These are phyloP conservation scores for Theileria parva DNA, from an alignment of 169 alveolate genomes.

Conservation along the genomic window DNA sequence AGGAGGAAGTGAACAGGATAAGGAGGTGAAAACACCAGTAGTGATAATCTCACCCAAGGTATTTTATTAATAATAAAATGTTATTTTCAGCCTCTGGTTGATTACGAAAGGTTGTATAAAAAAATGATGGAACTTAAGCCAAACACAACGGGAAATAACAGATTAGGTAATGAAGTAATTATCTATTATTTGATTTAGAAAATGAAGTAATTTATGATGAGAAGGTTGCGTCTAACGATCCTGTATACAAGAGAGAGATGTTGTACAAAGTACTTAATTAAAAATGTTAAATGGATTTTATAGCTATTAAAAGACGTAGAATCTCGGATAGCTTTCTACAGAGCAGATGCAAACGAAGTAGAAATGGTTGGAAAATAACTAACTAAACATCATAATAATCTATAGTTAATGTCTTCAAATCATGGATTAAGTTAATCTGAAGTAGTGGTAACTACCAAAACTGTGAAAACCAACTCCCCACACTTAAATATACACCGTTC, in stretches of 20 bases:
- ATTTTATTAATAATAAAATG: not conserved
- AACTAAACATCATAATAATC: not conserved
- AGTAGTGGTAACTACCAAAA: not conserved
- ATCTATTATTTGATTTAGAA: constrained; percentile 20
- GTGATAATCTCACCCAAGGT: constrained; percentile 69
- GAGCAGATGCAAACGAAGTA: constrained; percentile 64
- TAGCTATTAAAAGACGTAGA: constrained; percentile 68
- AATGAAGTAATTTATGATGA: constrained; percentile 43
- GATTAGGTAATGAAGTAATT: not conserved
- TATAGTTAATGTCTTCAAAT: constrained; percentile 9
- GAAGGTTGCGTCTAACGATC: constrained; percentile 52
- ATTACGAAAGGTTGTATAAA: constrained; percentile 63
- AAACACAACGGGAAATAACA: not conserved
- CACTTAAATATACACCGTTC: not conserved
- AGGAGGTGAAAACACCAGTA: constrained; percentile 59
- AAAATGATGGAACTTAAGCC: constrained; percentile 57
- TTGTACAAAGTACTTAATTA: constrained; percentile 32
- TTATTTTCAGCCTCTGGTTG: constrained; percentile 53
- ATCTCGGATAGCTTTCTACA: constrained; percentile 62
- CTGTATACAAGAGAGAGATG: constrained; percentile 55
- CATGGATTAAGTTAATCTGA: not conserved
- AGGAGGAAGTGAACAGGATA: constrained; percentile 11
- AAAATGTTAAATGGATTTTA: not conserved
- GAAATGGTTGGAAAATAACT: constrained; percentile 33
- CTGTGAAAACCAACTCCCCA: constrained; percentile 9